phyloP scores from a whole-genome alignment of 331 rosid species.

The Pyracantha coccinea region DNA sequence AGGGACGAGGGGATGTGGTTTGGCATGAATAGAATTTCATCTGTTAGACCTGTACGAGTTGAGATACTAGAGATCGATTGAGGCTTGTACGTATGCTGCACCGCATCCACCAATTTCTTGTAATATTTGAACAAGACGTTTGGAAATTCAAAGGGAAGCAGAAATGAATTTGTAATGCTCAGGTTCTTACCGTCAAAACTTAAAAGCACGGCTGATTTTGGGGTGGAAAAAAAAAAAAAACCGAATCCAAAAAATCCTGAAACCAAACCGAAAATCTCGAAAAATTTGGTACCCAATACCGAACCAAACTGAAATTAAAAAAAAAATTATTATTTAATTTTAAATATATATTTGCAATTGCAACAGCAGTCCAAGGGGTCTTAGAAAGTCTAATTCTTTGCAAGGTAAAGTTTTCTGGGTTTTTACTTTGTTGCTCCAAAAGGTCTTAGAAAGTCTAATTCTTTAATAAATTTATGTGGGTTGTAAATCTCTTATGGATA shows the following conservation, averaged over 20 bases:
- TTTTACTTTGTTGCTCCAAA: not conserved
- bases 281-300: too few species aligned
- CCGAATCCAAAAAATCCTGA: too few species aligned
- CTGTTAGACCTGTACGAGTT: not conserved
- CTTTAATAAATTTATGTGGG: not conserved
- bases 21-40: not conserved
- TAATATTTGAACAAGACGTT: not conserved
- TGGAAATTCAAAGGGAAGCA: not conserved
- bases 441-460: not conserved
- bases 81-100: conserved; percentile 30
- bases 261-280: too few species aligned
- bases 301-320: too few species aligned
- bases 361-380: too few species aligned
- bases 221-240: too few species aligned
- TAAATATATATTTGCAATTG: too few species aligned
- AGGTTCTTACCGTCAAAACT: not conserved
- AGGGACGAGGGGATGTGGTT: conserved; percentile 1
- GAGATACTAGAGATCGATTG: conserved; percentile 7
- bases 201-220: too few species aligned
- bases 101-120: conserved; percentile 1
- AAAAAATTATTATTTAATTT: too few species aligned
- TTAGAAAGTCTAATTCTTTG: too few species aligned
- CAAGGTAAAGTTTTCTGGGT: conserved; percentile 5
- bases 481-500: not conserved
- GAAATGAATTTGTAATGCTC: not conserved